Base-by-base conservation (phyloP, 2,329 filamentous ascomycete species). In the Aspergillus clavatus region DNA sequence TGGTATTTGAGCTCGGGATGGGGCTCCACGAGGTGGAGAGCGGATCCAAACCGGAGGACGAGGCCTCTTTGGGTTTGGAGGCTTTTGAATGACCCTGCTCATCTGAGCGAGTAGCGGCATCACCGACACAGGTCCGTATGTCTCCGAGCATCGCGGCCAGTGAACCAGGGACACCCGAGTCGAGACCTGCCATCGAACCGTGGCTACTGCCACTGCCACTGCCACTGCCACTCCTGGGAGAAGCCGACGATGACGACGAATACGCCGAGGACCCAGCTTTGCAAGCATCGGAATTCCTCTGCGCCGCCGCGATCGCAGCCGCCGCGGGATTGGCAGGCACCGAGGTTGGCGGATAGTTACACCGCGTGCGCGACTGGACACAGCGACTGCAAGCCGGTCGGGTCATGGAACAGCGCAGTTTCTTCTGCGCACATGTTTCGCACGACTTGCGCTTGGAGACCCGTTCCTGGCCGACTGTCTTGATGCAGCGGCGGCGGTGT, bases 371-470 rank as follows among this genome's bases (percentile, higher is more conserved):
- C 23, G 46, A 43, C 29, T 48, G 50, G 1, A 51, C 28, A 40
- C 52, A 55, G 11, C 52, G 52, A 23, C 40, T 41, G 21, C 52
- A 55, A 1, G 50, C 42, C 1, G 52, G 52, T 19, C 50, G 52
- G 10, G 46, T 46, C 47, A 53, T 47, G 5, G 52, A 55, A 14
- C 52, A 55, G 2, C 52, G 52, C 7, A 55, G 40, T 40, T 55
- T 55, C 38, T 55, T 55, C 18, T 51, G 48, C 2, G 50, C 50
- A 33, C 52, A 55, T 12, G 40, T 47, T 24, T 53, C 50, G 45
- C 52, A 55, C 7, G 52, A 55, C 36, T 53, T 55, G 16, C 52
- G 52, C 40, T 52, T 55, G 12, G 52, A 53, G 14, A 29, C 42
- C 10, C 52, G 52, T 28, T 51, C 52, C 35, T 55, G 47, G 16